phyloP scores from a whole-genome alignment of 805 yeast species.

The Metschnikowia koreensis region DNA sequence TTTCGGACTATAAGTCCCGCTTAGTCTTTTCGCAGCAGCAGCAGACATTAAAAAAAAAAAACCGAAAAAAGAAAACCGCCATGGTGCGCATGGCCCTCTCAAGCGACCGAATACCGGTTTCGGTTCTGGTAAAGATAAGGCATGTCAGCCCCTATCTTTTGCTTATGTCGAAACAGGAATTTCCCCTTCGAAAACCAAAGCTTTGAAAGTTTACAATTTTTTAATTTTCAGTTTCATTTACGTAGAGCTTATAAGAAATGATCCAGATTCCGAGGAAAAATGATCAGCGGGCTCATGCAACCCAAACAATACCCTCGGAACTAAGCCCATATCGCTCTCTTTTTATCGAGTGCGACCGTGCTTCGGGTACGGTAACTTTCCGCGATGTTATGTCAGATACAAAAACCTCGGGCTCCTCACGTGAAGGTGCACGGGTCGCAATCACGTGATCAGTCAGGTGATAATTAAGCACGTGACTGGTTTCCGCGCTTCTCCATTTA shows the following conservation, averaged over 20 bases:
- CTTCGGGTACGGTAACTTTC: conserved; percentile 3
- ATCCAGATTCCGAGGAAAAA: too few relatives aligned
- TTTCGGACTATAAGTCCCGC: conserved; percentile 9
- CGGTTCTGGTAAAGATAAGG: neutral
- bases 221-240: too few relatives aligned
- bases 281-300: too few relatives aligned
- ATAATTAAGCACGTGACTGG: too few relatives aligned
- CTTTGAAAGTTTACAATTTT: too few relatives aligned
- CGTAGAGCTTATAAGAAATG: too few relatives aligned
- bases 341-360: neutral
- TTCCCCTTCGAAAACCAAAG: too few relatives aligned
- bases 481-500: too few relatives aligned
- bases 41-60: too few relatives aligned
- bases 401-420: neutral
- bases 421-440: conserved; percentile 4
- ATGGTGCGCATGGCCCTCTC: conserved; percentile 3
- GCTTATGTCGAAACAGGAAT: too few relatives aligned
- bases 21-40: neutral
- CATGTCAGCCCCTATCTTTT: too few relatives aligned
- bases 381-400: neutral
- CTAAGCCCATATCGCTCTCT: neutral
- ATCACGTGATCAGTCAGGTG: too few relatives aligned
- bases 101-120: conserved; percentile 5
- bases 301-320: conserved; percentile 1
- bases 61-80: neutral